Evolutionary conservation across 2,329 filamentous ascomycete genomes (phyloP), one percentile per base, ranked within the genome.

Genomic region (Cladosporium cucumerinum): DNA sequence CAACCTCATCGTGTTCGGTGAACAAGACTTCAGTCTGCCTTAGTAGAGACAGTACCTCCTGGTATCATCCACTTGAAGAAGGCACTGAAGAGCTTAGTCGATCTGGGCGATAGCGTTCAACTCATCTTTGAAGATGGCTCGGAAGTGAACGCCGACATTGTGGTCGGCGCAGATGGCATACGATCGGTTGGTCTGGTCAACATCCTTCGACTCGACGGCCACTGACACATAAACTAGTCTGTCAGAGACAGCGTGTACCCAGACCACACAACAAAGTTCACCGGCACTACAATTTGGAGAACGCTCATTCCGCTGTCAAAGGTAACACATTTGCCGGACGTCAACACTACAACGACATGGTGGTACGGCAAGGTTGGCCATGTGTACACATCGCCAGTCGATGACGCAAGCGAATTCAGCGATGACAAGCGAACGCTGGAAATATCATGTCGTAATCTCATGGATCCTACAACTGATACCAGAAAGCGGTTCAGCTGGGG

Each of bases 141-240:
- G 14, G 34, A 28, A 21, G 61, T 59, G 7, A 52, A 63, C 21
- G 66, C 63, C 8, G 69, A 70, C 57, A 32, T 69, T 7, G 61
- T 70, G 5, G 61, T 86, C 2, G 84, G 82, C 0, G 83, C 81
- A 5, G 82, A 86, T 69, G 82, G 84, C 2, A 84, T 85, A 60
- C 78, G 82, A 64, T 84, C 82, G 5, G 79, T 82, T 21, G 11
- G 57, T 51, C 5, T 10, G 14, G 23, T 4, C 2, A 28, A 26
- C 3, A 26, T 3, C 7, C 18, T 43, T 7, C n/a, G n/a, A n/a
- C n/a, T n/a, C n/a, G n/a, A n/a, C n/a, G n/a, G n/a, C n/a, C n/a
- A 21, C 39, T 46, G 3, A 46, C n/a, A 46, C 39, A 11, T 6
- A 10, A 5, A 28, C 26, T 5, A 62, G 59, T 36, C n/a, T 18